Percentiles rank a stretch among this genome's conserved stretches.
These are phyloP conservation scores for Colletotrichum destructivum DNA, from an alignment of 2,329 filamentous ascomycete genomes.

Conservation along the genomic window DNA sequence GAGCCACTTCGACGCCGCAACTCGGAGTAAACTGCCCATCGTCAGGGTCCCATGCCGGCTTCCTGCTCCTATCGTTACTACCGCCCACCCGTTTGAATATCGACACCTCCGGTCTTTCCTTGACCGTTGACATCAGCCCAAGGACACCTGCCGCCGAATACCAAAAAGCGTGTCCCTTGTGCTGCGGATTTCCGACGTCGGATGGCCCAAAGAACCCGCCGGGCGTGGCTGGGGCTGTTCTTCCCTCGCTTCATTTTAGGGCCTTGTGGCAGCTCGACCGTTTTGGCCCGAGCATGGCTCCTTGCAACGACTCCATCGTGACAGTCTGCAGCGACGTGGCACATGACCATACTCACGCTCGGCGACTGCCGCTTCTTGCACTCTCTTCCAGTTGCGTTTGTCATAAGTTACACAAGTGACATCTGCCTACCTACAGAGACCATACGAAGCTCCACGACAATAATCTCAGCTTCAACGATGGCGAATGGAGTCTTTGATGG, in stretches of 20 bases:
- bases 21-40: conserved; percentile 39
- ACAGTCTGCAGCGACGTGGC: conserved; percentile 12
- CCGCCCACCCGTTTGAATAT: background rate
- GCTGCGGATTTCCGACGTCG: conserved; percentile 31
- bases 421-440: background rate
- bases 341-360: conserved; percentile 38
- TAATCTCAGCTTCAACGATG: conserved; percentile 13
- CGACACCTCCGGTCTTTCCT: background rate
- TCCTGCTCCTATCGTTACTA: conserved; percentile 22
- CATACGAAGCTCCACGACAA: background rate
- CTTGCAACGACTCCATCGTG: conserved; percentile 35
- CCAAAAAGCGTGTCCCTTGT: background rate
- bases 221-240: conserved; percentile 14
- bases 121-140: background rate
- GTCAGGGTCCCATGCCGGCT: conserved; percentile 31
- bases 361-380: conserved; percentile 12
- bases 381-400: background rate
- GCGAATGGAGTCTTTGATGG: conserved; percentile 22
- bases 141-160: background rate
- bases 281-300: conserved; percentile 20
- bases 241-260: conserved; percentile 9
- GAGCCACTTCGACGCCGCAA: conserved; percentile 38
- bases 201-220: conserved; percentile 9
- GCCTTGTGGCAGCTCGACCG: conserved; percentile 21
- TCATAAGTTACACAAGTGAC: conserved; percentile 5